phyloP scores from a whole-genome alignment of 2,329 filamentous ascomycete genomes.

The Hymenoscyphus albidus region DNA sequence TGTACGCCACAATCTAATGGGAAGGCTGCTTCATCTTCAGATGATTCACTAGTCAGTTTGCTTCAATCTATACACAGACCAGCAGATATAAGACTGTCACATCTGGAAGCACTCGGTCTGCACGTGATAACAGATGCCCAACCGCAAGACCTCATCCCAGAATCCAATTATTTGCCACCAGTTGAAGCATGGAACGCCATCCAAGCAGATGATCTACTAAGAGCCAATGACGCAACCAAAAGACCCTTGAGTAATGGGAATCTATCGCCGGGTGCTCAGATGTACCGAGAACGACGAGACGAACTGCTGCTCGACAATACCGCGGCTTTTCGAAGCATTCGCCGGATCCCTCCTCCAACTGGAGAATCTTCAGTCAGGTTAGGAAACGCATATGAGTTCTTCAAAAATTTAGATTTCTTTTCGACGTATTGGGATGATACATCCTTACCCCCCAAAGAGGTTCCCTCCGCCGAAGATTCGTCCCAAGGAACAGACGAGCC shows the following conservation, averaged over 20 bases:
- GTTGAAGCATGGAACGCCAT: conserved; percentile 45
- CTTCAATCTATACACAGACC: conserved; percentile 54
- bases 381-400: conserved; percentile 64
- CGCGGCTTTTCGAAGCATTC: conserved; percentile 57
- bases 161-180: conserved; percentile 50
- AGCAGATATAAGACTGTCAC: conserved; percentile 43
- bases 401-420: conserved; percentile 56
- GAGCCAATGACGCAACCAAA: conserved; percentile 47
- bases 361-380: conserved; percentile 53
- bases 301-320: conserved; percentile 56
- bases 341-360: conserved; percentile 51
- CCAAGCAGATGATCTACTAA: conserved; percentile 30
- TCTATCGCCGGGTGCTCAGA: conserved; percentile 52
- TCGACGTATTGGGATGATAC: conserved; percentile 61
- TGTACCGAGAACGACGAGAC: conserved; percentile 54
- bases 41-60: conserved; percentile 45
- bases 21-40: conserved; percentile 25
- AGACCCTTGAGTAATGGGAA: conserved; percentile 50
- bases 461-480: conserved; percentile 7
- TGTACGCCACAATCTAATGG: conserved; percentile 39
- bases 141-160: conserved; percentile 50
- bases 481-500: conserved; percentile 13
- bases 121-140: conserved; percentile 50
- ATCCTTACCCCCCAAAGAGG: conserved; percentile 35
- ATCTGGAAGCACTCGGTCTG: conserved; percentile 56